A percentile compares a stretch with the other conserved stretches of the same genome.
Conservation (phyloP, 2,329 filamentous ascomycete genomes). For the Epichloe scottii region DNA sequence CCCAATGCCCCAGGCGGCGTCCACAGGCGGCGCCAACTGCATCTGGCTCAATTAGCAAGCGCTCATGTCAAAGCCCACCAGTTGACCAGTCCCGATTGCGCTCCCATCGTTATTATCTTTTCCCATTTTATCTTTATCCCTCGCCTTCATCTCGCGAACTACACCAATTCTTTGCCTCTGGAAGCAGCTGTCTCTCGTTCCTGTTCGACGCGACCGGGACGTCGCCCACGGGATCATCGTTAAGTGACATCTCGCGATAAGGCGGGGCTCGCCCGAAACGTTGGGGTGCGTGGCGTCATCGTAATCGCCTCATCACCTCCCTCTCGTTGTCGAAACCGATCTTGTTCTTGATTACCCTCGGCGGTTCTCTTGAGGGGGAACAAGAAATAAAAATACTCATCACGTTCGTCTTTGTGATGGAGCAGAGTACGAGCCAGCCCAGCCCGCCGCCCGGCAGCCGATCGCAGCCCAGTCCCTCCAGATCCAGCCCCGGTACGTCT, state of each 20-base stretch:
- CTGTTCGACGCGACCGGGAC: background rate
- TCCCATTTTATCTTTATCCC: background rate
- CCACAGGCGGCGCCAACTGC: background rate
- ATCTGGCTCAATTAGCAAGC: background rate
- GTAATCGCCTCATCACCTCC: constrained; percentile 1
- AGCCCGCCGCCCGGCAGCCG: constrained; percentile 12
- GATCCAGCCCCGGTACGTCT: constrained; percentile 19
- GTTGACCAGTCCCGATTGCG: background rate
- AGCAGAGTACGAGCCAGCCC: constrained; percentile 15
- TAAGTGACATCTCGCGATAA: constrained; percentile 3
- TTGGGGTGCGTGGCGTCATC: background rate
- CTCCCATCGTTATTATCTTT: background rate
- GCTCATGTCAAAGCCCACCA: too few species aligned
- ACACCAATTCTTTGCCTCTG: too few species aligned
- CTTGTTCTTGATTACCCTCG: too few species aligned
- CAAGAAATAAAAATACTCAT: background rate
- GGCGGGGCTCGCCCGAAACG: constrained; percentile 3
- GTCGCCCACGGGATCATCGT: background rate
- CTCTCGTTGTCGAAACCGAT: background rate
- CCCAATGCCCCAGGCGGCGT: background rate
- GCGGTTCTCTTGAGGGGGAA: too few species aligned
- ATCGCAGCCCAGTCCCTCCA: constrained; percentile 14
- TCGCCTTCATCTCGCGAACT: background rate
- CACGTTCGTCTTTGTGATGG: constrained; percentile 11
- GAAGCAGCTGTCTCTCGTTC: too few species aligned